Conservation (phyloP, 106 monocot genomes). For the Acanthochlamys bracteata region DNA sequence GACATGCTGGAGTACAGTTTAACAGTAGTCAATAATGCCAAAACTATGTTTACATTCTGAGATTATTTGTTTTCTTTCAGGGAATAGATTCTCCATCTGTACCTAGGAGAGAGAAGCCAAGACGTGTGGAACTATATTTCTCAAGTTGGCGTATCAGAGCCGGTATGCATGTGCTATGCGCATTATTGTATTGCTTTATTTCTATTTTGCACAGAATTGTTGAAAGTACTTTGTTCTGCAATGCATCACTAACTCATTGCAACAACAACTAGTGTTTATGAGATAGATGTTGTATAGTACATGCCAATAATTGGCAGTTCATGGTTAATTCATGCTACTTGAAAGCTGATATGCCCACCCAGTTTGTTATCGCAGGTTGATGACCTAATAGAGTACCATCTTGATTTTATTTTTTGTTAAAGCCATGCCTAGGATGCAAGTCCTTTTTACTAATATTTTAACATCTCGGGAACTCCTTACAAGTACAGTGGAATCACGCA, state of each 20-base stretch:
- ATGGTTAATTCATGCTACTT: no score
- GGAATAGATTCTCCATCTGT: slow-evolving; percentile 67
- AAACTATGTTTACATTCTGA: not conserved
- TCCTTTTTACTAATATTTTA: not conserved
- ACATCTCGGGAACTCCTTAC: not conserved
- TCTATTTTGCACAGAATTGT: not conserved
- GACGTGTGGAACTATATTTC: slow-evolving; percentile 84
- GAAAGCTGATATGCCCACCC: no score
- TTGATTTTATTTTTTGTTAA: not conserved
- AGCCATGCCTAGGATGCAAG: not conserved
- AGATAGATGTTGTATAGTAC: no score
- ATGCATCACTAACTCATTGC: no score
- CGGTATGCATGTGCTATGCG: slow-evolving; percentile 30
- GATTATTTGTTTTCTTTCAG: slow-evolving; percentile 26
- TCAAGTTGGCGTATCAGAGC: slow-evolving; percentile 93
- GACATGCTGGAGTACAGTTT: no score
- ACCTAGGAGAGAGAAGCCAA: slow-evolving; percentile 67
- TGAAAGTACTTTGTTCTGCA: no score
- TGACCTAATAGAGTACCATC: no score
- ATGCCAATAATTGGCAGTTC: no score
- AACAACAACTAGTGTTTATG: no score
- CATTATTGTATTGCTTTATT: not conserved
- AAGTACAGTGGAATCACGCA: slow-evolving; percentile 66
- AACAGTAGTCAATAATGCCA: no score
- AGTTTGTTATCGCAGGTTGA: no score